Conservation (phyloP, 192 early-diverging fungal genomes). For the Entomortierella chlamydospora region DNA sequence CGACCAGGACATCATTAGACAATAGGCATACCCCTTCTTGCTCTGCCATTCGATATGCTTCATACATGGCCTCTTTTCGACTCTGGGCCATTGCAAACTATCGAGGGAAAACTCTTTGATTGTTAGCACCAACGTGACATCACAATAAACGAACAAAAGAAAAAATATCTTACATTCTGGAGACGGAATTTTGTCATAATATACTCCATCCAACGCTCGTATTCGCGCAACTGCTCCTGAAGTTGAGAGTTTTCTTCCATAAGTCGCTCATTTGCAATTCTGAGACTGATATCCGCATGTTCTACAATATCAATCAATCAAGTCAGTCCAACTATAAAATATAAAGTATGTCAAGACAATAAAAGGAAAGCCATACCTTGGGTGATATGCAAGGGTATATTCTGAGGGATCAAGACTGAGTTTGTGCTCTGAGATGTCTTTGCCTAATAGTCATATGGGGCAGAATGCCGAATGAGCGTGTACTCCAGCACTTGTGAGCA, state of each 20-base stretch:
- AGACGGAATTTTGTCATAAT: slow-evolving; percentile 52
- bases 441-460: slow-evolving; percentile 17
- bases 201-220: slow-evolving; percentile 49
- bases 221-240: slow-evolving; percentile 47
- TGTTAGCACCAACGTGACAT: background rate
- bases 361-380: background rate
- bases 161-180: slow-evolving; percentile 32
- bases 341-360: background rate
- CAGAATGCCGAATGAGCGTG: background rate
- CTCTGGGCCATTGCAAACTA: slow-evolving; percentile 54
- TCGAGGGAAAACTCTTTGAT: background rate
- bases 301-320: slow-evolving; percentile 11
- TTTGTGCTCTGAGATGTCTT: slow-evolving; percentile 24
- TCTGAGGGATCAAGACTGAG: background rate
- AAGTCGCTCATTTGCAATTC: slow-evolving; percentile 47
- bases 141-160: background rate
- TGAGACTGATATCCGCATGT: slow-evolving; percentile 35
- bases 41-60: slow-evolving; percentile 48
- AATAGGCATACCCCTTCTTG: slow-evolving; percentile 43
- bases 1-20: background rate
- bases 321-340: background rate
- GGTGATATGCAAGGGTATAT: background rate
- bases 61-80: slow-evolving; percentile 51
- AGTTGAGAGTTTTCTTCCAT: slow-evolving; percentile 47
- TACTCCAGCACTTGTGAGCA: too few relatives aligned